Base-by-base conservation (phyloP, 2,329 filamentous ascomycete species). In the Penicillium decumbens region DNA sequence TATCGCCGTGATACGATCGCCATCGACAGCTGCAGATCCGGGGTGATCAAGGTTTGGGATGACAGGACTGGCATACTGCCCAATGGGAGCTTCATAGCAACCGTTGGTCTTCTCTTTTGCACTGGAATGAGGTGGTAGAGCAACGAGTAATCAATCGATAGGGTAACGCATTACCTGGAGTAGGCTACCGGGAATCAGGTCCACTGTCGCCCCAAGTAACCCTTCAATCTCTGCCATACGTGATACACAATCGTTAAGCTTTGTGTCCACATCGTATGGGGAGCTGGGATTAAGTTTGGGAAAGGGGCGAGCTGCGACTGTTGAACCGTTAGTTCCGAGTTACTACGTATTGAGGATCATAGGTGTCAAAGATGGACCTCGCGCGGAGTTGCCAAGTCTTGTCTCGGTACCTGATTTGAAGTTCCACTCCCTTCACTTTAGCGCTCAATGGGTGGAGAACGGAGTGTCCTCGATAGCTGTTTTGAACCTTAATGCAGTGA, bases 231-330 rank as follows among this genome's bases (percentile, higher is more conserved):
- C 53, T 53, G 53, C 49, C 41, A 58, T 48, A 55, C 48, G 49
- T 60, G 47, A 47, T 54, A 58, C 57, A 43, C 24, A 41, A 49
- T 47, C 53, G 56, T 48, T 37, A 50, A 59, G 55, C 53, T 47
- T 61, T 57, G 55, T 54, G 53, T 51, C 27, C 49, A 40, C 32
- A 24, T 39, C 40, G 39, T 46, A 42, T 50, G 46, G 43, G 29
- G 33, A 33, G 38, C 30, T 20, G 10, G 27, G 32, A 33, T 49
- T 41, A 41, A 35, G 33, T 45, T 45, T 28, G 12, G 38, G 10
- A 9, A 20, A 5, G 23, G 20, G 18, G 20, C 23, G 8, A 25
- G 4, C 38, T 15, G 38, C 38, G 12, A 40, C 13, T 6, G 27
- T 24, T 8, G 24, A 40, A 27, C 23, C 23, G 23, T 40, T 40